Base-by-base conservation (phyloP, 768 basidiomycete species). In the Xerocomus potaroensis region DNA sequence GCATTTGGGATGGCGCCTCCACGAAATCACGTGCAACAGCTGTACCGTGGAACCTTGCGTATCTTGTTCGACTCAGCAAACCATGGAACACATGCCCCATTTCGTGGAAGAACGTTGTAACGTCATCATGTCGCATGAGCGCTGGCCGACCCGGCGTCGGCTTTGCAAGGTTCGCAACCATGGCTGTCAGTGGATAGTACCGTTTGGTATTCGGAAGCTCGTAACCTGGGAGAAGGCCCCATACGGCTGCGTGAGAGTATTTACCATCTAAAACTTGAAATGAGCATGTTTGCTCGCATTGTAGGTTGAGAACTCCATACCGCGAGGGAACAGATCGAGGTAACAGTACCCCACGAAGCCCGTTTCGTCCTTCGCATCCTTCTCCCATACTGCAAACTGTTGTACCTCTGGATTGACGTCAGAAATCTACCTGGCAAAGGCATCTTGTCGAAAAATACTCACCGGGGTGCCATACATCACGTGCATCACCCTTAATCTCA, bases 91-190 rank as follows among this genome's bases (percentile, higher is more conserved):
- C 79, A 50, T 84, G 81, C 1, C 84, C 88, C 84, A 90, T 87
- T 66, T 91, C 91, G 55, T 93, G 91, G 78, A 92, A 91, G 69
- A 92, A 90, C 0, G 90, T 93, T 10, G 89, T 88, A 1, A 90
- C 89, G 47, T 91, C 87, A 55, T 84, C 82, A 50, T 91, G 88
- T n/a, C 79, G 72, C 88, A 94, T 87, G 29, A 91, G 70, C 16
- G 88, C 89, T 2, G 89, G 89, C 49, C 83, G 82, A 6, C 83
- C 80, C 1, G 83, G 79, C 1, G 88, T 90, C 4, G 87, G 75
- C 61, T 93, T 94, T 4, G 91, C 87, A 9, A 94, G 77, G 63
- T 92, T 93, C 31, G 91, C 91, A 7, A 93, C 91, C 91, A 93
- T 93, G 4, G 85, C 84, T 1, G 83, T 66, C 41, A 89, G 64